These are phyloP conservation scores for Cynanchum wilfordii DNA, from an alignment of 257 asterid species.

Conservation along the genomic window DNA sequence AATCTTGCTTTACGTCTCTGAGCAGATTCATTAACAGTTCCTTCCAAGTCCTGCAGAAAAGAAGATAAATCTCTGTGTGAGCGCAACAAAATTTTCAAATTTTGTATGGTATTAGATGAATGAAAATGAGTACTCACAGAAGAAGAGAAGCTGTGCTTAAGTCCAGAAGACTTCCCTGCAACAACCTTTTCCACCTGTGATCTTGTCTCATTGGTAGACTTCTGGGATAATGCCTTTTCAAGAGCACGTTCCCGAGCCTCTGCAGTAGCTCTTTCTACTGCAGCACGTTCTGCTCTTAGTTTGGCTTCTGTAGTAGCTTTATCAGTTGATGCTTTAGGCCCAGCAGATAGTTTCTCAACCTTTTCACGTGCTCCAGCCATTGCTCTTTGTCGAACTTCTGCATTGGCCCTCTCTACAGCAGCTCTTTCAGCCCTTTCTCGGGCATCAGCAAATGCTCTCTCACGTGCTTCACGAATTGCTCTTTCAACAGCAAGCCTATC, in stretches of 20 bases:
- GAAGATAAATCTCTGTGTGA: conserved; percentile 19
- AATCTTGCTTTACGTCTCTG: conserved; percentile 87
- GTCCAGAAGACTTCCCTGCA: conserved; percentile 35
- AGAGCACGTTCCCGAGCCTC: conserved; percentile 98
- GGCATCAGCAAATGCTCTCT: conserved; percentile 95
- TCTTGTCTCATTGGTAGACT: conserved; percentile 41
- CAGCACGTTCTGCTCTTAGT: conserved; percentile 89
- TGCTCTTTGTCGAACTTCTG: conserved; percentile 68
- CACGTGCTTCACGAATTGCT: conserved; percentile 94
- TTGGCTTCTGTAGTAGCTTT: conserved; percentile 64
- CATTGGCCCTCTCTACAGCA: conserved; percentile 78
- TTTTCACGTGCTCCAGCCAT: conserved; percentile 68
- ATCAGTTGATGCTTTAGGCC: conserved; percentile 34
- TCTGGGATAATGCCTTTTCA: conserved; percentile 76
- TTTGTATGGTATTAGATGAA: neutral
- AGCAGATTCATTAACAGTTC: conserved; percentile 55
- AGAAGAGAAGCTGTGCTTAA: conserved; percentile 85
- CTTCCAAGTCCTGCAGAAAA: conserved; percentile 73
- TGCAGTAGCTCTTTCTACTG: conserved; percentile 89
- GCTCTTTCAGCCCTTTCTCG: conserved; percentile 91
- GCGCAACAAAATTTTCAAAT: neutral
- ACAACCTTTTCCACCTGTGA: conserved; percentile 37
- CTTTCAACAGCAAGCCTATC: conserved; percentile 80
- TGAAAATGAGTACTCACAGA: conserved; percentile 48
- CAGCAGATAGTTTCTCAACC: conserved; percentile 46